phyloP scores from a whole-genome alignment of 2,329 filamentous ascomycete genomes.

The Phyllosticta citriasiana region DNA sequence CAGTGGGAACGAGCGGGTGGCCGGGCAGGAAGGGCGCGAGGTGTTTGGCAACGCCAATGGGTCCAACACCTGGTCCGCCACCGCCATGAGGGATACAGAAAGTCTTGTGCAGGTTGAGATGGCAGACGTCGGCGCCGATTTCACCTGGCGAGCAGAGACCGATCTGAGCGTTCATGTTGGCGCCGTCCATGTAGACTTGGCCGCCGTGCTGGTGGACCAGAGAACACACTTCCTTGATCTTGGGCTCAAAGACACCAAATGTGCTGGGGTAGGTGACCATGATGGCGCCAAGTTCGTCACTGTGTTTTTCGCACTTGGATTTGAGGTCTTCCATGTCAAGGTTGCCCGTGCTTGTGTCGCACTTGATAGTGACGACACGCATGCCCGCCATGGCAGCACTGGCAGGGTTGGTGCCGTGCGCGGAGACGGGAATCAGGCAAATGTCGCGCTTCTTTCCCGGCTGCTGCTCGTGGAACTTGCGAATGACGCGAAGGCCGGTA shows the following conservation, averaged over 20 bases:
- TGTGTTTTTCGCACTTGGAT: constrained; percentile 80
- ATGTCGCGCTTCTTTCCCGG: constrained; percentile 67
- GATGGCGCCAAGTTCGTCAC: constrained; percentile 76
- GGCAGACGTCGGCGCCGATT: constrained; percentile 93
- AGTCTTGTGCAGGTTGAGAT: constrained; percentile 96
- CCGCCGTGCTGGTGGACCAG: constrained; percentile 81
- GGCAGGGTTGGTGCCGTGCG: constrained; percentile 91
- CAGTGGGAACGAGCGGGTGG: constrained; percentile 51
- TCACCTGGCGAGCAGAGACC: constrained; percentile 89
- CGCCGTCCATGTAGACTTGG: constrained; percentile 97
- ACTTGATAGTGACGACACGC: constrained; percentile 88
- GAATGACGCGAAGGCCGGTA: constrained; percentile 77
- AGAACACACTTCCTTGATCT: constrained; percentile 74
- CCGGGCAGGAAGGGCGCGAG: constrained; percentile 67
- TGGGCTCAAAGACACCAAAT: constrained; percentile 88
- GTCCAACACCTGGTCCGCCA: constrained; percentile 85
- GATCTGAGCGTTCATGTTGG: constrained; percentile 98
- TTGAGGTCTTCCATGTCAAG: constrained; percentile 78
- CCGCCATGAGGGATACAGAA: constrained; percentile 97
- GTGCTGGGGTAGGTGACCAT: constrained; percentile 98
- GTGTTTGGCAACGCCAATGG: constrained; percentile 82
- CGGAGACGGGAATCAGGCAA: constrained; percentile 88
- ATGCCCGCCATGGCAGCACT: constrained; percentile 94
- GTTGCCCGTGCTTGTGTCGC: constrained; percentile 77
- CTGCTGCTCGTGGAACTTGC: constrained; percentile 67